Evolutionary conservation across 306 rosid species (phyloP), one percentile per base, ranked within the genome.

Genomic region (Corylus heterophylla): DNA sequence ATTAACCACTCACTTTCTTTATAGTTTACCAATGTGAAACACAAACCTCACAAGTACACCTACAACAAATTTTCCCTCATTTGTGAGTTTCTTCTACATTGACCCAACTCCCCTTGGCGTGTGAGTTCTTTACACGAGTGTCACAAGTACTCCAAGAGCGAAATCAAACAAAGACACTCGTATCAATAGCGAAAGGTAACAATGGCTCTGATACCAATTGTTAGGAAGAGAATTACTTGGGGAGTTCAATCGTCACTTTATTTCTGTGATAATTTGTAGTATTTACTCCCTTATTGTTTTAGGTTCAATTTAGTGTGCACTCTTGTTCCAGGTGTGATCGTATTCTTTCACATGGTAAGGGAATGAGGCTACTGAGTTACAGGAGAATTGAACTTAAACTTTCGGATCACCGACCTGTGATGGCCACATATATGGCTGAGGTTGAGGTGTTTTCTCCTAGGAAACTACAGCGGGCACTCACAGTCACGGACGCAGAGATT

Each of bases 331-430:
- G 98, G 99, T 96, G 99, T 67, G 99, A 93, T 80, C 97, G 98
- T 18, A 82, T 96, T 82, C 96, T 96, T 82, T 93, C 97, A 8
- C 83, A 82, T 25, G 99, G 99, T 18, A 92, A 89, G 70, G 97
- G 96, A 72, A 79, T 96, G 89, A 93, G 78, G 80, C 81, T 90
- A 78, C 74, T 87, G 86, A 84, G 77, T 35, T 93, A 96, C 70
- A 87, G 88, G 83, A 87, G 99, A 76, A 47, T 82, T 37, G 99
- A 92, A 73, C 81, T 87, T 12, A 92, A 85, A 81, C 49, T 92
- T 81, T 94, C 98, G 63, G 98, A 94, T 79, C 98, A 94, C 80
- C 91, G 98, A 82, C 98, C 97, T 8, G 98, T 94, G 88, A 91
- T 89, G 39, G 97, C 98, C 56, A 88, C 89, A 55, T 92, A 79